Base-by-base conservation (phyloP, 495 filamentous ascomycete genomes). In the Aspergillus bertholletiae region DNA sequence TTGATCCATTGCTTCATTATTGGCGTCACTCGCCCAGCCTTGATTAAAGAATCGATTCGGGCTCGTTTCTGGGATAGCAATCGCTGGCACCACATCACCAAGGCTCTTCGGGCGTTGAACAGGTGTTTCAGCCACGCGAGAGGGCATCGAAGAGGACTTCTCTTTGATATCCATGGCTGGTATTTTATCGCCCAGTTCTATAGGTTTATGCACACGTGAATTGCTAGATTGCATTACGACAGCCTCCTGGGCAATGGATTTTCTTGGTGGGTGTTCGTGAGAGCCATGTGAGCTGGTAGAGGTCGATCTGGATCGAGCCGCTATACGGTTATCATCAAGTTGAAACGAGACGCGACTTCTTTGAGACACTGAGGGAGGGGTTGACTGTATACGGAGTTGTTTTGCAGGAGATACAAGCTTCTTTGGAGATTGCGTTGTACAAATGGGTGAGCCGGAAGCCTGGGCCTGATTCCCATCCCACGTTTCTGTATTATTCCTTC, bases 61-160 rank as follows among this genome's bases (percentile, higher is more conserved):
- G 43, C 75, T 76, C 7, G 73, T 76, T 46, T 76, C 74, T 13
- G 72, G 74, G 9, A 75, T 69, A 32, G 65, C 73, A 7, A 67
- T 74, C 18, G 61, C 52, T n/a, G 59, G 63, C 35, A 63, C 57
- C 41, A 65, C 61, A 24, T 74, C 72, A 20, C 58, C 61, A 40
- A 60, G 49, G 37, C 46, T 51, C 37, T 49, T 66, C 15, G 63
- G 64, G 17, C 64, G 56, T 12, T 68, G 67, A 44, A 72, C 57
- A 12, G 75, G 75, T 9, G 75, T 78, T 56, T 78, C 71, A 17
- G 62, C 67, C 11, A 76, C 61, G 49, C 65, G 68, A 30, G 72
- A 75, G 11, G 67, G 73, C 67, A 76, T 67, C 13, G 74, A 76
- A 5, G 73, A 76, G 11, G 69, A 63, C 55, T 73, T 72, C 7